These are phyloP conservation scores for Colletotrichum sansevieriae DNA, from an alignment of 2,329 filamentous ascomycete species.

Conservation along the genomic window DNA sequence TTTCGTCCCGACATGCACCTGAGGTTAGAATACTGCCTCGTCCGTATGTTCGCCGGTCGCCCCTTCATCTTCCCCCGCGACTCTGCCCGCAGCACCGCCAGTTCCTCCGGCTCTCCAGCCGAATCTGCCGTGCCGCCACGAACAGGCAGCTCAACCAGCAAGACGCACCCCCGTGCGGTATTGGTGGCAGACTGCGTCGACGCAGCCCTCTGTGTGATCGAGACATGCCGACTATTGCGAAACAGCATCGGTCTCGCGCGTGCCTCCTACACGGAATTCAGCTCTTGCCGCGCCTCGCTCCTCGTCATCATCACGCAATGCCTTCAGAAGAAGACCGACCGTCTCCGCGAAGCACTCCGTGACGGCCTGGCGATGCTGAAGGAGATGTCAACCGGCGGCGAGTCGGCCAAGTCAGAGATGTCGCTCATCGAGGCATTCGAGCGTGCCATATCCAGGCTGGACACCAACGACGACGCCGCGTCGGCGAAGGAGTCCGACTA, in stretches of 20 bases:
- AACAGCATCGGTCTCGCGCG: conserved; percentile 66
- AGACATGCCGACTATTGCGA: conserved; percentile 62
- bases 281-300: conserved; percentile 66
- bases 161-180: conserved; percentile 50
- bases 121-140: conserved; percentile 46
- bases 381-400: conserved; percentile 65
- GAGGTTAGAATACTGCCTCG: conserved; percentile 65
- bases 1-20: conserved; percentile 65
- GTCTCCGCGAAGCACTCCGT: conserved; percentile 59
- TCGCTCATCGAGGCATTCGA: conserved; percentile 67
- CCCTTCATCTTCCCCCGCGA: conserved; percentile 62
- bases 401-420: conserved; percentile 65
- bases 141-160: conserved; percentile 23
- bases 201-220: conserved; percentile 63
- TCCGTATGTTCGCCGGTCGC: conserved; percentile 66
- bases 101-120: conserved; percentile 47
- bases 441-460: conserved; percentile 59
- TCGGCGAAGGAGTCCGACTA: conserved; percentile 60
- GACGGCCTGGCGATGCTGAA: conserved; percentile 64
- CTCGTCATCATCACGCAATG: conserved; percentile 60
- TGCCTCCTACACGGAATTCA: conserved; percentile 69
- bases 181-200: conserved; percentile 67
- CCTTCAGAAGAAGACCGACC: conserved; percentile 53
- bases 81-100: conserved; percentile 47
- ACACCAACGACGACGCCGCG: conserved; percentile 54